Evolutionary conservation across 352 stramenopile species (phyloP).

Genomic region (Aphanomyces stellatus): DNA sequence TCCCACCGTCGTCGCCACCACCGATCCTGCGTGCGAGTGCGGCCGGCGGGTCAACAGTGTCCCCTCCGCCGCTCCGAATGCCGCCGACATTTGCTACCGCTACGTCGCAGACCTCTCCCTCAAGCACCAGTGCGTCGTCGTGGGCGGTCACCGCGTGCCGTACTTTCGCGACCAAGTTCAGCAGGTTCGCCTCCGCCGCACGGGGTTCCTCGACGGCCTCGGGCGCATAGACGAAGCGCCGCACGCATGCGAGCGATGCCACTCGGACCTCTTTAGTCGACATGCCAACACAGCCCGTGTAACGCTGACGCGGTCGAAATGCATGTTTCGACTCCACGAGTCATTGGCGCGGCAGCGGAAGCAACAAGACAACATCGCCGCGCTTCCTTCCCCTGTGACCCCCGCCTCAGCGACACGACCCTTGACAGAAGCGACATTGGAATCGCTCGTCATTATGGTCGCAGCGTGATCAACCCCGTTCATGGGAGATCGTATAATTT

Average conservation of each 20-base stretch:
- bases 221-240: background rate
- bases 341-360: background rate
- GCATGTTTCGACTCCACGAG: background rate
- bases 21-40: too few relatives aligned
- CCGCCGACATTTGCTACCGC: background rate
- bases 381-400: background rate
- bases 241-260: background rate
- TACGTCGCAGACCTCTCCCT: background rate
- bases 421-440: background rate
- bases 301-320: background rate
- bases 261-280: background rate
- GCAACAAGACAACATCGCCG: background rate
- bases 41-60: too few relatives aligned
- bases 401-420: background rate
- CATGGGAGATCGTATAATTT: too few relatives aligned
- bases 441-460: background rate
- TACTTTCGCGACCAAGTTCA: background rate
- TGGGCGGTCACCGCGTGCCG: background rate
- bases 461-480: background rate
- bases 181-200: background rate
- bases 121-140: background rate
- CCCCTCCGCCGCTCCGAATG: too few relatives aligned
- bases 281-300: background rate
- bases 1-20: too few relatives aligned
- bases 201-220: background rate